These are phyloP conservation scores for Acrodontium crateriforme DNA, from an alignment of 2,329 filamentous ascomycete species.

Conservation along the genomic window DNA sequence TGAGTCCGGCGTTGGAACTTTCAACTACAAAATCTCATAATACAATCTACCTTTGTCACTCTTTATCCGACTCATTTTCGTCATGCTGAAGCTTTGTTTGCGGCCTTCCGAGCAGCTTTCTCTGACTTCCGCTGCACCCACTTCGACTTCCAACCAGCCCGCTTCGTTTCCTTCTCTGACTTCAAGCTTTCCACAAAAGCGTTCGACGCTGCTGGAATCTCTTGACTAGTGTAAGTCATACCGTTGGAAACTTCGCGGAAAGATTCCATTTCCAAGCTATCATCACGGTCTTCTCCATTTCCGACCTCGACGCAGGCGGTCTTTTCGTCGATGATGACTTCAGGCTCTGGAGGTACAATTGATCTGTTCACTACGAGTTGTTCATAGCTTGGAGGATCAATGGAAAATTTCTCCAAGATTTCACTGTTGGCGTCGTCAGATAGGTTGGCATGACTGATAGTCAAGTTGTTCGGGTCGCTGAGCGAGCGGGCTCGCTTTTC, in stretches of 20 bases:
- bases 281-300: too few relatives aligned
- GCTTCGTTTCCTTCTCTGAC: constrained; percentile 1
- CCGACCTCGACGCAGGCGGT: too few relatives aligned
- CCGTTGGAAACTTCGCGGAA: neutral
- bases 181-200: constrained; percentile 1
- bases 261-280: too few relatives aligned
- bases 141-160: constrained; percentile 1
- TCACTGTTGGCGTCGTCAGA: constrained; percentile 2
- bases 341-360: neutral
- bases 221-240: neutral
- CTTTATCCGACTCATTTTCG: too few relatives aligned
- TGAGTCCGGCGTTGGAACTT: too few relatives aligned
- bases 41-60: too few relatives aligned
- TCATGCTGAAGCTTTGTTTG: constrained; percentile 4
- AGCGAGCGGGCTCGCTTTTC: constrained; percentile 1
- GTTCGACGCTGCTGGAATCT: neutral
- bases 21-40: too few relatives aligned
- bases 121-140: constrained; percentile 4
- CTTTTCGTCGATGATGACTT: neutral
- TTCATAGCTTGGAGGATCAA: constrained; percentile 10
- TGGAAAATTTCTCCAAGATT: constrained; percentile 2
- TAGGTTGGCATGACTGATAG: neutral
- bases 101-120: constrained; percentile 4
- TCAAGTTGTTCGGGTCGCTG: too few relatives aligned
- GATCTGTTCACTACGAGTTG: constrained; percentile 2